A percentile compares a stretch with the other conserved stretches of the same genome.
phyloP scores from a whole-genome alignment of 192 early-diverging fungal species.

The Linderina pennispora region DNA sequence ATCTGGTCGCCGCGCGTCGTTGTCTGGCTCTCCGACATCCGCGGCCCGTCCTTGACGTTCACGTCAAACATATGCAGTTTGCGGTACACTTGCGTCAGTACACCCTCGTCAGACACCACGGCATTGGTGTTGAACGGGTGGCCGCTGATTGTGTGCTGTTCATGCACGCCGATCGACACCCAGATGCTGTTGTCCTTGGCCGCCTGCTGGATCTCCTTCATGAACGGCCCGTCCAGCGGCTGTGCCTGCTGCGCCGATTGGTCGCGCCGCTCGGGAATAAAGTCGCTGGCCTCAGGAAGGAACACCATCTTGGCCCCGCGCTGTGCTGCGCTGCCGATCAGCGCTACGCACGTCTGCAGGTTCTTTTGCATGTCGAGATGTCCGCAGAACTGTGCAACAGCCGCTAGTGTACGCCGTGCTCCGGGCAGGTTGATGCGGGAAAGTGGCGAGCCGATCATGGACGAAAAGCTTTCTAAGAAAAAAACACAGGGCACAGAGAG shows the following conservation, averaged over 20 bases:
- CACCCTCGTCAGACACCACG: constrained; percentile 55
- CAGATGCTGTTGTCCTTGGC: constrained; percentile 57
- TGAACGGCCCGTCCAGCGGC: constrained; percentile 48
- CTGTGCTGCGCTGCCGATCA: constrained; percentile 54
- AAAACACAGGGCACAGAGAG: not conserved
- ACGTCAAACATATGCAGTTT: constrained; percentile 85
- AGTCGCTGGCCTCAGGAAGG: constrained; percentile 81
- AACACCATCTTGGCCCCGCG: constrained; percentile 67
- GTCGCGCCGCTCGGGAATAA: constrained; percentile 54
- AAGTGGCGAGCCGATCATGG: constrained; percentile 36
- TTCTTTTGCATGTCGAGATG: constrained; percentile 54
- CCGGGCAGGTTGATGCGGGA: constrained; percentile 17
- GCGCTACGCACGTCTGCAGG: constrained; percentile 51
- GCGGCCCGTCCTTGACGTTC: constrained; percentile 34
- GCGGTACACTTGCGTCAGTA: constrained; percentile 52
- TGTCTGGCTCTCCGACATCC: constrained; percentile 25
- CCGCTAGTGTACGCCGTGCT: constrained; percentile 37
- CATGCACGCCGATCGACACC: constrained; percentile 78
- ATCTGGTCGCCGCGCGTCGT: constrained; percentile 15
- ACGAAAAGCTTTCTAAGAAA: constrained; percentile 24
- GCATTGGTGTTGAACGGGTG: constrained; percentile 65
- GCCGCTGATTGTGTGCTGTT: constrained; percentile 24
- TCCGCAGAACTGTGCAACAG: constrained; percentile 71
- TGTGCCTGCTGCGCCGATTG: constrained; percentile 50
- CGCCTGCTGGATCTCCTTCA: constrained; percentile 52